Base-by-base conservation (phyloP, 2,329 filamentous ascomycete species). In the Colletotrichum destructivum region DNA sequence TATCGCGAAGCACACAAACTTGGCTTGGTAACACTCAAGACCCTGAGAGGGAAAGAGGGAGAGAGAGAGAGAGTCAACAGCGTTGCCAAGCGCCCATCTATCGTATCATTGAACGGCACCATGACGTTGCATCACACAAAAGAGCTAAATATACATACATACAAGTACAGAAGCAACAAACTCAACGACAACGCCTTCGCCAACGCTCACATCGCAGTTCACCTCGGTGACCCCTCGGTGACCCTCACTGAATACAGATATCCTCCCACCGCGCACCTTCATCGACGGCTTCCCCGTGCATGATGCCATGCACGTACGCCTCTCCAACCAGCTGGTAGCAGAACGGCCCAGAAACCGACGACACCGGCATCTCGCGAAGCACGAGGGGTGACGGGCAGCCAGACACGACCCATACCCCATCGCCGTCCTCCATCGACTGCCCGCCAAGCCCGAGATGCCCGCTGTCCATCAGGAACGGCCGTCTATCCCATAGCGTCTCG, bases 401-500 rank as follows among this genome's bases (percentile, higher is more conserved):
- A 13, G 68, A 56, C 31, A 70, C 62, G 18, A 70, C 21, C 56
- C 68, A 70, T 18, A 71, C 35, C 9, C 47, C 46, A 44, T 71
- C 68, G 6, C 56, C 68, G 15, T 56, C 47, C 56, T 52, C 31
- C 21, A 67, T 15, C 4, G 68, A 71, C 38, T 46, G 63, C 26
- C 68, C 42, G 2, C 68, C 63, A 35, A 67, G 63, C 11, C 68
- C 68, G n/a, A 71, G 49, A 26, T 67, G 56, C n/a, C 63, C 23
- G 42, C 26, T 61, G 12, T 71, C 49, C 7, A 49, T 71, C 35
- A 49, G 5, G 38, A 71, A 67, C 4, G 68, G 56, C 38, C 63
- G 63, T 18, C 68, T 52, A 35, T 71, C 63, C 68, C 68, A 67
- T 13, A 71, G 57, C 6, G 68, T 71, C 42, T 71, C 68, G 23